A percentile compares a stretch with the other conserved stretches of the same genome.
Evolutionary conservation across 139 green algal species (phyloP).

Genomic region (Zygnema circumcarinatum): DNA sequence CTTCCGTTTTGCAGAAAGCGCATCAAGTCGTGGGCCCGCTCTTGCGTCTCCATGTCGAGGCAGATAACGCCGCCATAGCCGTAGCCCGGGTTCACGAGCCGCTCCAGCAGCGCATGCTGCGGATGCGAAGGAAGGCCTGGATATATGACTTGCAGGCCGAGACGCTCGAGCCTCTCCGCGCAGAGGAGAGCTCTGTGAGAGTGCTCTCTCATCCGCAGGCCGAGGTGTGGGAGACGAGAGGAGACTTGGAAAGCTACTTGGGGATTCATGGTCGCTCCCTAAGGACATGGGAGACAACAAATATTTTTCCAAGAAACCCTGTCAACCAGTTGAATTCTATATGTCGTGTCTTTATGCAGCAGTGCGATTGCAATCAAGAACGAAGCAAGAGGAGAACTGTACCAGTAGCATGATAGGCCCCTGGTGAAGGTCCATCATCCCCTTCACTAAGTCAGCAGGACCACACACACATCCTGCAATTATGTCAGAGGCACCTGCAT

Average conservation of each 20-base stretch:
- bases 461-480: constrained; percentile 57
- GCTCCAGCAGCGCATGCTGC: constrained; percentile 63
- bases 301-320: too few relatives aligned
- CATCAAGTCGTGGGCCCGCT: constrained; percentile 69
- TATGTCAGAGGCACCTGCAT: constrained; percentile 31
- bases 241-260: constrained; percentile 73
- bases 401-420: constrained; percentile 75
- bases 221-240: constrained; percentile 78
- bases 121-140: constrained; percentile 74
- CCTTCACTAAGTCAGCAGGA: constrained; percentile 60
- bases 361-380: too few relatives aligned
- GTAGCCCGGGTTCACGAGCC: constrained; percentile 73
- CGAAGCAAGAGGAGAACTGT: neutral
- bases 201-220: constrained; percentile 77
- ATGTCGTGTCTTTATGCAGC: too few relatives aligned
- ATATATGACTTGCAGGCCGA: constrained; percentile 71
- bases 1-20: constrained; percentile 77
- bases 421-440: constrained; percentile 74
- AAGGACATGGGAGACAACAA: neutral
- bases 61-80: constrained; percentile 75
- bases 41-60: constrained; percentile 66
- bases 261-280: constrained; percentile 79
- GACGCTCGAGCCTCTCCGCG: constrained; percentile 58
- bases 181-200: constrained; percentile 62
- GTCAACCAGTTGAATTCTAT: too few relatives aligned